Base-by-base conservation (phyloP, 768 basidiomycete genomes). In the Mycena amicta region DNA sequence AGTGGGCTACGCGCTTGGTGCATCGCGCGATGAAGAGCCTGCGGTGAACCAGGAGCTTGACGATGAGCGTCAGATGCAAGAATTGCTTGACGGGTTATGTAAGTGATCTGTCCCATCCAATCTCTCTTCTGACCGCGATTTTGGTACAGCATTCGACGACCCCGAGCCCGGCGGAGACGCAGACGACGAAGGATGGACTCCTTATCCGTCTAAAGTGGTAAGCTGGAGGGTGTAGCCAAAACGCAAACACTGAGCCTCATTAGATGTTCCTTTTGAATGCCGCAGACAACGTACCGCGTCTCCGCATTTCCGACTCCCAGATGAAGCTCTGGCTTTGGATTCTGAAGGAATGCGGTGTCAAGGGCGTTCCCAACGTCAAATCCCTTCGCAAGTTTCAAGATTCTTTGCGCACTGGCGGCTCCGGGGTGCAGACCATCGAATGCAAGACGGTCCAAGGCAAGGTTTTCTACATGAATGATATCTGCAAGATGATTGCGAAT, bases 231-330 rank as follows among this genome's bases (percentile, higher is more conserved):
- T 12, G 6, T 43, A 12, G 6, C 12, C 41, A 20, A 6, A 6
- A 12, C 6, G 41, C 6, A 13, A 12, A 12, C 13, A 22, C 28
- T 40, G 46, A 28, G 37, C 26, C 12, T 18, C 3, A 20, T 11
- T 20, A 65, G 68, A 61, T 66, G 59, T 57, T 69, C 39, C 50
- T 69, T 13, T 55, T 68, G 1, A 65, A 70, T 52, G 59, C 56
- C 22, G 26, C 61, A 16, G 63, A 66, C 40, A 69, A 66, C 54
- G 52, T 69, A 13, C 65, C 67, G 3, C 60, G 68, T 1, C 45
- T 61, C 5, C 62, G 63, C 2, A 31, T 69, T 3, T 69, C 66
- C 0, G 40, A 60, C 11, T 39, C 62, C 1, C 22, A 58, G 31
- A 60, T 69, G 62, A 27, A 46, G 12, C 43, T 61, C 1, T 27